Evolutionary conservation across 139 green algal genomes (phyloP).

Genomic region (Coelastrella sp.): DNA sequence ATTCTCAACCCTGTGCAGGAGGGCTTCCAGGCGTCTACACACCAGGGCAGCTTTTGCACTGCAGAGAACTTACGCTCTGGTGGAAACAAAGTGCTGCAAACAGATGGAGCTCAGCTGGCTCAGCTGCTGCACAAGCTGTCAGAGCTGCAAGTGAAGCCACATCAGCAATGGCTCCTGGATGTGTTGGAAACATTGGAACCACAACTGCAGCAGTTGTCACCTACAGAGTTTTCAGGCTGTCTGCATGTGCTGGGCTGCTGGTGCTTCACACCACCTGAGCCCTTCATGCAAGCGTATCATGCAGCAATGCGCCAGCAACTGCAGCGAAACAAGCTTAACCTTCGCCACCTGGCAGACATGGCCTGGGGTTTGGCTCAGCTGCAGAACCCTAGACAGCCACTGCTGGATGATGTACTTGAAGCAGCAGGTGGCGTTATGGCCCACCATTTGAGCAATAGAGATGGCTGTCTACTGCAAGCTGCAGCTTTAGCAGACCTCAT

Average conservation of each 20-base stretch:
- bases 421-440: slow-evolving; percentile 26
- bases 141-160: slow-evolving; percentile 41
- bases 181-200: slow-evolving; percentile 26
- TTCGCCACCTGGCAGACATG: slow-evolving; percentile 21
- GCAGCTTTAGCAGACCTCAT: slow-evolving; percentile 30
- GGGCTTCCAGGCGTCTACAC: background rate
- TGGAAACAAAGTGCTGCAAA: slow-evolving; percentile 28
- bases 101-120: slow-evolving; percentile 35
- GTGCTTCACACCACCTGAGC: background rate
- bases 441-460: background rate
- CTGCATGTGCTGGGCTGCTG: slow-evolving; percentile 35
- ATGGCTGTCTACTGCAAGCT: background rate
- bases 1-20: too few relatives aligned
- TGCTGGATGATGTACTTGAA: background rate
- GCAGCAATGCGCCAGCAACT: slow-evolving; percentile 2
- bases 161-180: slow-evolving; percentile 36
- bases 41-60: too few relatives aligned
- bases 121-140: slow-evolving; percentile 39
- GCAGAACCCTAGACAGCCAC: slow-evolving; percentile 4
- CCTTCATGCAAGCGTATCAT: slow-evolving; percentile 24
- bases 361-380: slow-evolving; percentile 20
- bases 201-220: slow-evolving; percentile 3
- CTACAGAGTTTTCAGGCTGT: slow-evolving; percentile 29
- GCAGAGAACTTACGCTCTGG: too few relatives aligned
- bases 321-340: background rate